Evolutionary conservation across 345 rosid species (phyloP), one percentile per base, ranked within the genome.

Genomic region (Eucalyptus sp.): DNA sequence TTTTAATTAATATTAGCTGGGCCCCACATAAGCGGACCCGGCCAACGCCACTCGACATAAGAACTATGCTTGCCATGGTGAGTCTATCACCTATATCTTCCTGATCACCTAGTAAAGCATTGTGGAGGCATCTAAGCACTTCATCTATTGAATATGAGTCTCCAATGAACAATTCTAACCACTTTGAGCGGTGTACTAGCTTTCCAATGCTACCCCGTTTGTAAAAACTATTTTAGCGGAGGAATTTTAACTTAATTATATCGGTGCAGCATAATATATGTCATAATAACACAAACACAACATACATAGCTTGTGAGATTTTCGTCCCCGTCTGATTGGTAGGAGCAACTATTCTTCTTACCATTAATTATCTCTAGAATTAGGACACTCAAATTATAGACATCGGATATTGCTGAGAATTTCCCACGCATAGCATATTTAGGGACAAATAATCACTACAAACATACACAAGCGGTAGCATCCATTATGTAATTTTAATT

Each of bases 181-280:
- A 90, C 60, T 7, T 90, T 58, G 64, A 86, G 11, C 1, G 89
- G 84, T 22, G 51, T 88, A 27, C 87, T 90, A 37, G 58, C 88
- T 9, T 79, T 66, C 92, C 92, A 91, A 9, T 71, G 76, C 46
- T 90, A 87, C 93, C 92, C 92, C 10, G 68, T 89, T 90, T 92
- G 90, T 20, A 90, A 52, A n/a, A 49, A 6, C 3, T 14, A 86
- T 25, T 68, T 87, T 1, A 87, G n/a, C 3, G 24, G 86, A 60
- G 8, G 66, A 44, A 44, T 43, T 43, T 43, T 43, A 43, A 43
- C 44, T 43, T 43, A 43, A 43, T 43, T 43, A 43, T 5, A 43
- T 43, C 4, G 44, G 44, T 43, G 44, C 44, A 43, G 44, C 44
- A 5, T 43, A 43, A 43, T 43, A 43, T 43, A 43, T 43, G 44